Conservation (phyloP, 305 asterid genomes). For the Ilex paraguariensis region DNA sequence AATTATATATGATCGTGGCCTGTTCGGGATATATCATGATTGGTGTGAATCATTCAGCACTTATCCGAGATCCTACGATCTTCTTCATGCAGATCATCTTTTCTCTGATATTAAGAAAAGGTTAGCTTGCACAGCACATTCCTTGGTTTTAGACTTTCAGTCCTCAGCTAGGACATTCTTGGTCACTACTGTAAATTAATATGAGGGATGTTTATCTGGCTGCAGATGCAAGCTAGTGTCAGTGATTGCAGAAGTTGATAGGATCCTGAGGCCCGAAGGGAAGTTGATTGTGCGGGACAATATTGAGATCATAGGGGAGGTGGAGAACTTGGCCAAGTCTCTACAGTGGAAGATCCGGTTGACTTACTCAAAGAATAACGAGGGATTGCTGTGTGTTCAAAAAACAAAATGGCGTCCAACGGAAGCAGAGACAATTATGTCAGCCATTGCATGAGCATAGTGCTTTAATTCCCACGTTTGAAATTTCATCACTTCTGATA, state of each 20-base stretch:
- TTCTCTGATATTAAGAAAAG: constrained; percentile 16
- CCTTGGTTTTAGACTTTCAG: not conserved
- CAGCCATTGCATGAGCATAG: constrained; percentile 10
- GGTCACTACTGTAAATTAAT: too few species aligned
- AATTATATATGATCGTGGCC: constrained; percentile 18
- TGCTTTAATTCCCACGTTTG: too few species aligned
- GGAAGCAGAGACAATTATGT: constrained; percentile 12
- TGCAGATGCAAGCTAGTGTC: constrained; percentile 12
- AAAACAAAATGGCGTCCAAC: constrained; percentile 19
- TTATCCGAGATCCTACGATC: constrained; percentile 20
- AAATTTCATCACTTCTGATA: too few species aligned
- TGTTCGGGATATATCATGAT: constrained; percentile 19
- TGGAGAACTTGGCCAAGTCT: constrained; percentile 16
- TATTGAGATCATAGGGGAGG: constrained; percentile 12
- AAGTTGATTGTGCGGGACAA: constrained; percentile 19
- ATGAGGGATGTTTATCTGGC: not conserved
- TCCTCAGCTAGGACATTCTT: too few species aligned
- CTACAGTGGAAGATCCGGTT: constrained; percentile 13
- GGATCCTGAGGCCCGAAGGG: constrained; percentile 22
- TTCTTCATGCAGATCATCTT: constrained; percentile 21
- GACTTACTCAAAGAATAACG: constrained; percentile 16
- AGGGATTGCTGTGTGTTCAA: constrained; percentile 20
- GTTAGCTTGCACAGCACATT: not conserved
- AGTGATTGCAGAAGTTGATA: constrained; percentile 18
- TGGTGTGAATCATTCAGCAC: constrained; percentile 25